Evolutionary conservation across 1,284 basidiomycete species (phyloP).

Genomic region (Cutaneotrichosporon sp.): DNA sequence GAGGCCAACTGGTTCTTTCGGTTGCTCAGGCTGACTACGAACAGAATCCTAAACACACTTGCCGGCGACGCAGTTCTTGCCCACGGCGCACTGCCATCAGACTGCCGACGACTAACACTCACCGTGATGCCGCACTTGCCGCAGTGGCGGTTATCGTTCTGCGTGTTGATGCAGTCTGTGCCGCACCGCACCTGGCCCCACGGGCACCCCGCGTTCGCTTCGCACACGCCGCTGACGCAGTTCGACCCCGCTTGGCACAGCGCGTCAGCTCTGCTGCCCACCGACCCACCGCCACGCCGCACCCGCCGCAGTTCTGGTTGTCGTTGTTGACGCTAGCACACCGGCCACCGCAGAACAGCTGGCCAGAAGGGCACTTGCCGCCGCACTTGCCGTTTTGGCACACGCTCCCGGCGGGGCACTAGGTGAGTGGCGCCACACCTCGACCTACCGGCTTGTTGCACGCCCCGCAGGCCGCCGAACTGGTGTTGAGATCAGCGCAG

Average conservation of each 20-base stretch:
- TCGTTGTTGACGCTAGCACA: neutral
- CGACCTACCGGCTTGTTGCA: too few relatives aligned
- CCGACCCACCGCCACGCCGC: neutral
- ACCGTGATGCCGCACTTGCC: neutral
- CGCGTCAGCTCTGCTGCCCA: neutral
- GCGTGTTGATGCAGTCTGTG: neutral
- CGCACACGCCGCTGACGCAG: neutral
- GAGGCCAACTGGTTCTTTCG: too few relatives aligned
- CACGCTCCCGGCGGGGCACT: neutral
- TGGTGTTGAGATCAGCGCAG: too few relatives aligned
- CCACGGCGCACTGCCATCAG: neutral
- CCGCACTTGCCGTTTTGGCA: neutral
- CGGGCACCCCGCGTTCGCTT: neutral
- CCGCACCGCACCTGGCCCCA: neutral
- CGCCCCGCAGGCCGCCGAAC: too few relatives aligned
- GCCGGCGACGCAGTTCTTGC: neutral
- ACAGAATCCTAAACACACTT: neutral
- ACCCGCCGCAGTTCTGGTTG: neutral
- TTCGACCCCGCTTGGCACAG: neutral
- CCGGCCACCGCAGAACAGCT: neutral
- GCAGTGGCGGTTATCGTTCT: neutral
- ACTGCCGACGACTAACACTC: too few relatives aligned
- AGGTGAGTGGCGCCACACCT: too few relatives aligned
- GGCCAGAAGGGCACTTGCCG: neutral
- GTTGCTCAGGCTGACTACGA: too few relatives aligned